These are phyloP conservation scores for Bigelowiella natans DNA, from an alignment of 78 protist species.

Conservation along the genomic window DNA sequence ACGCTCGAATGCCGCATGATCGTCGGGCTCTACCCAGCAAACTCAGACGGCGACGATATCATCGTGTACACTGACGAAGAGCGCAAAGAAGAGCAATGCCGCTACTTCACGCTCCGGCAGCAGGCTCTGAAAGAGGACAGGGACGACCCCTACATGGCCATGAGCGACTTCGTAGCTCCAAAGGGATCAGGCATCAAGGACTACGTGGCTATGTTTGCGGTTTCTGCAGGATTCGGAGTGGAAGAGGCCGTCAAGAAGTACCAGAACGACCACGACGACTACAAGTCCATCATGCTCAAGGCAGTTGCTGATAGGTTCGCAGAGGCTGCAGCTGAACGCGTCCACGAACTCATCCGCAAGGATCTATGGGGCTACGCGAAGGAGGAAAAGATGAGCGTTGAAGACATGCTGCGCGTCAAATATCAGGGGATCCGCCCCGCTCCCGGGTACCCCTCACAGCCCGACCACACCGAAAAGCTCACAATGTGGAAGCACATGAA, in stretches of 20 bases:
- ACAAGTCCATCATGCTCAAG: slow-evolving; percentile 73
- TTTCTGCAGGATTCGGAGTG: slow-evolving; percentile 69
- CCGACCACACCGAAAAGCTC: slow-evolving; percentile 95
- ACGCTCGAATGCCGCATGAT: neutral
- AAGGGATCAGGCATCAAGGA: slow-evolving; percentile 53
- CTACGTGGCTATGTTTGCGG: slow-evolving; percentile 79
- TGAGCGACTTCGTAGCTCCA: slow-evolving; percentile 90
- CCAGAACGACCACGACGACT: slow-evolving; percentile 70
- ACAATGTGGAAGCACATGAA: slow-evolving; percentile 68
- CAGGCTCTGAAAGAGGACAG: slow-evolving; percentile 58
- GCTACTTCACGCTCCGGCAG: neutral
- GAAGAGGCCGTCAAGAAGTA: slow-evolving; percentile 60
- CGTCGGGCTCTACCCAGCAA: neutral
- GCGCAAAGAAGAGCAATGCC: neutral
- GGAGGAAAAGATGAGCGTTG: slow-evolving; percentile 50
- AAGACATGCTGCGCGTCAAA: slow-evolving; percentile 61
- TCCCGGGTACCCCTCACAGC: slow-evolving; percentile 94
- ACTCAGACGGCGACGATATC: slow-evolving; percentile 69
- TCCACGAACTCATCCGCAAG: slow-evolving; percentile 72
- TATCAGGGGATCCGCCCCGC: slow-evolving; percentile 96
- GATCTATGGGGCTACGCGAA: slow-evolving; percentile 82
- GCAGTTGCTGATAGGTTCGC: slow-evolving; percentile 88
- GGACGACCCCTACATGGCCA: slow-evolving; percentile 60
- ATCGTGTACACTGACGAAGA: neutral
- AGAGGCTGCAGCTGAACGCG: slow-evolving; percentile 84